Percentiles rank a stretch among this genome's conserved stretches.
Conservation (phyloP, 495 filamentous ascomycete genomes). For the Hyaloscypha finlandica region DNA sequence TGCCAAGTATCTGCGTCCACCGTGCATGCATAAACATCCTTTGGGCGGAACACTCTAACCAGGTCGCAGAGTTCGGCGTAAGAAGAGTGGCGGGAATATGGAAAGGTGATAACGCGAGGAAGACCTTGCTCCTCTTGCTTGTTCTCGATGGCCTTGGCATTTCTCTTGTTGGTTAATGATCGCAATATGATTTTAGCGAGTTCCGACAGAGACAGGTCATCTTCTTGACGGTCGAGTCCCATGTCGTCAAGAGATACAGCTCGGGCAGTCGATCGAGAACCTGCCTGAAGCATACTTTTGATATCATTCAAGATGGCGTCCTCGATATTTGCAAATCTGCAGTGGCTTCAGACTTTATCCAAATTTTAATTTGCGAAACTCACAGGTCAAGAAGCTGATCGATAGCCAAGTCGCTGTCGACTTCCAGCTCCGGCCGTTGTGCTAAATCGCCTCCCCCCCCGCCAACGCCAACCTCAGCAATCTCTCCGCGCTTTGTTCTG, state of each 20-base stretch:
- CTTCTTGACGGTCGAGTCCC: constrained; percentile 40
- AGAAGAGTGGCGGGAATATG: constrained; percentile 90
- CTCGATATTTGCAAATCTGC: constrained; percentile 26
- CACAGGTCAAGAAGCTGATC: constrained; percentile 49
- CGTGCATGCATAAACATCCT: constrained; percentile 84
- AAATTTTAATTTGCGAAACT: constrained; percentile 36
- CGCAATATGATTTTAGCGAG: constrained; percentile 41
- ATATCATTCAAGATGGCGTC: constrained; percentile 33
- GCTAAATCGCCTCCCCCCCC: constrained; percentile 77
- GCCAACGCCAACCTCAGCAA: constrained; percentile 75
- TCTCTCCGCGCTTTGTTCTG: constrained; percentile 54
- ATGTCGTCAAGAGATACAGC: constrained; percentile 45
- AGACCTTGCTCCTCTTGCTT: constrained; percentile 24
- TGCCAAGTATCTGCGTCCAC: constrained; percentile 66
- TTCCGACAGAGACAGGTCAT: constrained; percentile 46
- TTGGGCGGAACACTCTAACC: constrained; percentile 66
- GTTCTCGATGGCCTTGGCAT: not conserved
- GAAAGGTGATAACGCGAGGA: constrained; percentile 60
- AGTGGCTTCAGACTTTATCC: not conserved
- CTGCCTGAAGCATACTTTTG: constrained; percentile 31
- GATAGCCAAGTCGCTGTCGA: constrained; percentile 48
- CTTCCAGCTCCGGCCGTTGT: constrained; percentile 63
- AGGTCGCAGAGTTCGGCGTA: constrained; percentile 77
- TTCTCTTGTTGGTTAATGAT: constrained; percentile 15
- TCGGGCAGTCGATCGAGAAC: constrained; percentile 19